These are phyloP conservation scores for Ascochyta koolunga DNA, from an alignment of 2,329 filamentous ascomycete species.

Conservation along the genomic window DNA sequence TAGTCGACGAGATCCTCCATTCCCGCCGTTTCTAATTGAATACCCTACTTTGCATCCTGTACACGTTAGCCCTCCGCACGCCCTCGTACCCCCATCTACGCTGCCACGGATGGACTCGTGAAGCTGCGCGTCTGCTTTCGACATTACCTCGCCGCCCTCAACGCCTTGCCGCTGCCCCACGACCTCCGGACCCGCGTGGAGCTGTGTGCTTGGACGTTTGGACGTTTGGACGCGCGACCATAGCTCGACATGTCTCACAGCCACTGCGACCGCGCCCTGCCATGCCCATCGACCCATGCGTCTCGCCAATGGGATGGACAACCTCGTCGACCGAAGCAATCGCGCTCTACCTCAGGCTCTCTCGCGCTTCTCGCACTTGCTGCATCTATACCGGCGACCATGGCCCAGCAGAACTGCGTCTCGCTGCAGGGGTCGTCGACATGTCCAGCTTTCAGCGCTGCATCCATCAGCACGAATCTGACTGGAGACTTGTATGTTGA, in stretches of 20 bases:
- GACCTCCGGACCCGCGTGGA: conserved; percentile 16
- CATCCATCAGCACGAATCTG: conserved; percentile 73
- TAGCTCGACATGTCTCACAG: conserved; percentile 14
- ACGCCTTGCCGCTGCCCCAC: conserved; percentile 20
- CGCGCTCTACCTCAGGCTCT: conserved; percentile 20
- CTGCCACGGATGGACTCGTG: conserved; percentile 41
- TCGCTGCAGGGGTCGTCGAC: conserved; percentile 71
- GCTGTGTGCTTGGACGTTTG: conserved; percentile 13
- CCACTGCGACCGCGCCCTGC: conserved; percentile 2
- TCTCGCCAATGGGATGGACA: conserved; percentile 1
- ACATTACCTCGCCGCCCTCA: conserved; percentile 25
- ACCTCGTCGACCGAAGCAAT: conserved; percentile 32
- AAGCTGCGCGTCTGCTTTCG: conserved; percentile 38
- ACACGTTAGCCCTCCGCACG: conserved; percentile 14
- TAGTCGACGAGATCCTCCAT: conserved; percentile 25
- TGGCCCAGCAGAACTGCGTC: conserved; percentile 61
- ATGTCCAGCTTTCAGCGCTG: conserved; percentile 74
- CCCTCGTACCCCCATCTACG: conserved; percentile 10
- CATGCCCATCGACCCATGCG: conserved; percentile 1
- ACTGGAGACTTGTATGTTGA: conserved; percentile 66
- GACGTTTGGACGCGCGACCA: conserved; percentile 15
- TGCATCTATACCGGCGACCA: conserved; percentile 37
- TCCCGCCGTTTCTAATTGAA: conserved; percentile 25
- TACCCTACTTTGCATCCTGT: conserved; percentile 22
- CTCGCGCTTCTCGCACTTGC: conserved; percentile 36